Conservation (phyloP, 768 basidiomycete species). For the Omphalotus guepiniiformis region DNA sequence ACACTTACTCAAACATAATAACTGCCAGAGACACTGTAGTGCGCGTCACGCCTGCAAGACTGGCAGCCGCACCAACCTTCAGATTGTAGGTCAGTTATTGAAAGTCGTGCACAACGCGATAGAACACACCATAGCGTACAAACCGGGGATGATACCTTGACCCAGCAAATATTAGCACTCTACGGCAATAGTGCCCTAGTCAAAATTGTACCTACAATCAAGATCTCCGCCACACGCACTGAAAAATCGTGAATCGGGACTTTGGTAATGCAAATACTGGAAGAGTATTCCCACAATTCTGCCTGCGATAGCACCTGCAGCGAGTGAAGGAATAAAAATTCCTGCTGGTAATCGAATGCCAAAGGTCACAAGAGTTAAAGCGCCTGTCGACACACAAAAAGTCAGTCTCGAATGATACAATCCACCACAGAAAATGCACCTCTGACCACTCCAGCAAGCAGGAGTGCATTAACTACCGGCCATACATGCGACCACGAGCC, state of each 20-base stretch:
- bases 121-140: slow-evolving; percentile 75
- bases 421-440: slow-evolving; percentile 38
- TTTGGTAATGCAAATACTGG: slow-evolving; percentile 65
- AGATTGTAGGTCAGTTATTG: not conserved
- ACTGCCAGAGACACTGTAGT: slow-evolving; percentile 94
- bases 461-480: slow-evolving; percentile 60
- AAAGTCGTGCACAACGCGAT: not conserved
- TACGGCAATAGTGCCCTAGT: not conserved
- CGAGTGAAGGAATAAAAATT: slow-evolving; percentile 95
- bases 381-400: slow-evolving; percentile 39
- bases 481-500: slow-evolving; percentile 50
- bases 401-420: not conserved
- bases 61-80: slow-evolving; percentile 79
- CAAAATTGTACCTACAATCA: slow-evolving; percentile 45
- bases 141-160: slow-evolving; percentile 71
- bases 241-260: slow-evolving; percentile 63
- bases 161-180: not conserved
- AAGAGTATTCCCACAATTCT: slow-evolving; percentile 79
- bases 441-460: slow-evolving; percentile 65
- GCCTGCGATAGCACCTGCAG: slow-evolving; percentile 92
- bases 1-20: slow-evolving; percentile 50
- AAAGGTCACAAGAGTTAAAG: slow-evolving; percentile 75
- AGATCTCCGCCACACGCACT: slow-evolving; percentile 56
- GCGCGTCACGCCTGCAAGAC: slow-evolving; percentile 94
- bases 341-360: slow-evolving; percentile 91